Evolutionary conservation across 176 grass and related monocot genomes (phyloP).

Genomic region (Zea mays): Zm-B73-REFERENCE-NAM-5.0 NC_050105.1:134371001-134371500

Average conservation of each 20-base stretch:
- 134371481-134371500: conserved; percentile 54
- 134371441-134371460: conserved; percentile 75
- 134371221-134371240: conserved; percentile 81
- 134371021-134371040: conserved; percentile 27
- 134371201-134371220: conserved; percentile 51
- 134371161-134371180: conserved; percentile 14
- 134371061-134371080: neutral
- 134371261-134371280: conserved; percentile 38
- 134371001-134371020: conserved; percentile 50
- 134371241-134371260: conserved; percentile 50
- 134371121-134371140: neutral
- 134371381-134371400: neutral
- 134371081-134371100: conserved; percentile 14
- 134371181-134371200: conserved; percentile 41
- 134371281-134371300: conserved; percentile 66
- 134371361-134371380: conserved; percentile 52
- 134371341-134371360: conserved; percentile 54
- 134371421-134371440: conserved; percentile 76
- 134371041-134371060: neutral
- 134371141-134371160: conserved; percentile 36
- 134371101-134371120: conserved; percentile 25
- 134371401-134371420: conserved; percentile 53
- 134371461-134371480: conserved; percentile 79
- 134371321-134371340: conserved; percentile 55
- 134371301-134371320: conserved; percentile 53